Evolutionary conservation across 176 grass and related monocot genomes (phyloP), one percentile per base, ranked within the genome.

Genomic region (Cocos nucifera): DNA sequence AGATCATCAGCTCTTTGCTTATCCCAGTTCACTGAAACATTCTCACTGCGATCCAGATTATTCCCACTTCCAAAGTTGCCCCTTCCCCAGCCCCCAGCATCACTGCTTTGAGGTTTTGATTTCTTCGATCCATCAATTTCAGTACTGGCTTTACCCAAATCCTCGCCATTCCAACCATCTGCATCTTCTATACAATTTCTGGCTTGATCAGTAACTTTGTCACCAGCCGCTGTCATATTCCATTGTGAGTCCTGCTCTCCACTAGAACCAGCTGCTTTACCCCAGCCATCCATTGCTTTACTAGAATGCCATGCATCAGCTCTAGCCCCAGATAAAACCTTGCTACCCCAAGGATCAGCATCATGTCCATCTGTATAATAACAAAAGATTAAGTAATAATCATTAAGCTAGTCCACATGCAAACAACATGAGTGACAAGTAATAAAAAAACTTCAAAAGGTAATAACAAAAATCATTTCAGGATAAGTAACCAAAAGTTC

Each of bases 221-320:
- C 44, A 27, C 25, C 22, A 65, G 5, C 21, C 27, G 63, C 14
- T 19, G 22, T 27, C 6, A 49, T 64, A 64, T 53, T 17, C 63
- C 63, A 65, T 65, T 48, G 15, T 8, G 63, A 65, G 52, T 20
- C 21, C 49, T 65, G 63, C 51, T 51, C 63, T 25, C 49, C 20
- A 17, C 49, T 65, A 7, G 61, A 18, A 49, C 8, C 29, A 55
- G 20, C 54, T 64, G 30, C 19, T 56, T 64, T 72, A 72, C 53
- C 62, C 85, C 85, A 89, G 25, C 56, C 62, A 60, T 89, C 77
- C 54, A 30, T 15, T 17, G 9, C 4, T 44, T 69, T 28, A 69
- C 20, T 19, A 49, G 54, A 17, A 44, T 44, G 35, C 35, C 35
- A 44, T 44, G 35, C 35, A 44, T 44, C 35, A 58, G 19, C 54